Percentiles rank a stretch among this genome's conserved stretches.
These are phyloP conservation scores for Pilaira anomala DNA, from an alignment of 192 early-diverging fungal species.

Conservation along the genomic window DNA sequence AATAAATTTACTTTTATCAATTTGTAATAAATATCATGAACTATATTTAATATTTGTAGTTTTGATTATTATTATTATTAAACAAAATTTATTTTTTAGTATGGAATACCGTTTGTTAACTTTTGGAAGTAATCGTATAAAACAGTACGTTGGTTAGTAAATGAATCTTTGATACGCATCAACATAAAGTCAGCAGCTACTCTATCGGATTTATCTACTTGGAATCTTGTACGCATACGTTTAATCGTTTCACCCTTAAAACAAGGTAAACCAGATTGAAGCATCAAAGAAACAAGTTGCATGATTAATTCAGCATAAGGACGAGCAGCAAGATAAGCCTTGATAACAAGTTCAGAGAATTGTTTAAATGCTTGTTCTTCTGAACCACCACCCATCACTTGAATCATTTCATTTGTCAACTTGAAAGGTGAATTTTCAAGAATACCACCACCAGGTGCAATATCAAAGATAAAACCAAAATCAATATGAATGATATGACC, in stretches of 20 bases:
- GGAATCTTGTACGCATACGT: slow-evolving; percentile 85
- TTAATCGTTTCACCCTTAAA: slow-evolving; percentile 95
- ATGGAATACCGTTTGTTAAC: slow-evolving; percentile 63
- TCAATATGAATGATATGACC: slow-evolving; percentile 99
- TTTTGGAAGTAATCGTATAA: slow-evolving; percentile 82
- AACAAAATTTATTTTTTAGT: neutral
- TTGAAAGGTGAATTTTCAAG: slow-evolving; percentile 98
- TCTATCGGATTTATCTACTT: slow-evolving; percentile 83
- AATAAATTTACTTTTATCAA: neutral
- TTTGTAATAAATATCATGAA: neutral
- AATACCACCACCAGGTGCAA: slow-evolving; percentile 95
- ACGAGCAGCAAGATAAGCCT: slow-evolving; percentile 86
- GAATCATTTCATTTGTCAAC: slow-evolving; percentile 94
- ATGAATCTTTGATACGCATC: slow-evolving; percentile 81
- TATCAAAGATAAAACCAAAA: slow-evolving; percentile 98
- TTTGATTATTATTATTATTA: neutral
- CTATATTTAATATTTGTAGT: neutral
- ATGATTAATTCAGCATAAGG: slow-evolving; percentile 92
- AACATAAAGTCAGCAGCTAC: slow-evolving; percentile 96
- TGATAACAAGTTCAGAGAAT: slow-evolving; percentile 89
- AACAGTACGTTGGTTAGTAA: slow-evolving; percentile 89
- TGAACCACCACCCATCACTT: slow-evolving; percentile 91
- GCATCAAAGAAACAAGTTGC: slow-evolving; percentile 87
- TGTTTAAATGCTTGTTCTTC: slow-evolving; percentile 77
- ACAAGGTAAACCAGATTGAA: slow-evolving; percentile 94